Evolutionary conservation across 495 filamentous ascomycete genomes (phyloP).

Genomic region (Usnea hakonensis): DNA sequence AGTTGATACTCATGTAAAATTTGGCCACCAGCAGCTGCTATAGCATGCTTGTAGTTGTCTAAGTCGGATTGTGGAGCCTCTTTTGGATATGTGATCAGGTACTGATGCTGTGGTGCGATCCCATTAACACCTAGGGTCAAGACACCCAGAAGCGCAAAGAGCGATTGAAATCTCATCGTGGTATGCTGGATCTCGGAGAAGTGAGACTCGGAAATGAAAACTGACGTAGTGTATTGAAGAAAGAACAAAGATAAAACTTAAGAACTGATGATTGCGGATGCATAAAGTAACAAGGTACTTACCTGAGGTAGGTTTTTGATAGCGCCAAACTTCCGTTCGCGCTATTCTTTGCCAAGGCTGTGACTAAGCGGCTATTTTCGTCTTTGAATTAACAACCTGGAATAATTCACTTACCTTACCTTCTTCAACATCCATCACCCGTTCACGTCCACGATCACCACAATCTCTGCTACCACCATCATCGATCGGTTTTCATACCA

Average conservation of each 20-base stretch:
- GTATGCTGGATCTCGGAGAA: not conserved
- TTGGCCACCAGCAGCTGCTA: slow-evolving; percentile 51
- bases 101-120: slow-evolving; percentile 55
- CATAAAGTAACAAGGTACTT: no score
- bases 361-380: not conserved
- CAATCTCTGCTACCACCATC: not conserved
- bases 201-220: not conserved
- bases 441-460: not conserved
- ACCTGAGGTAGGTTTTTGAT: no score
- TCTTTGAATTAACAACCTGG: not conserved
- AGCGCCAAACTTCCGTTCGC: no score
- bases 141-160: slow-evolving; percentile 44
- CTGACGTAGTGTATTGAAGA: no score
- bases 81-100: slow-evolving; percentile 69
- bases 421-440: not conserved
- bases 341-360: not conserved
- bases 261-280: not conserved
- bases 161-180: slow-evolving; percentile 52
- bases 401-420: not conserved
- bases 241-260: no score
- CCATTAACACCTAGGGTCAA: slow-evolving; percentile 48
- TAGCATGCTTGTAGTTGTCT: slow-evolving; percentile 59
- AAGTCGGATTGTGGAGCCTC: slow-evolving; percentile 64
- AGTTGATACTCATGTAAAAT: slow-evolving; percentile 45
- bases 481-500: not conserved